Conservation (phyloP, 129 eudicot species). For the Artemisia tridentata region DNA sequence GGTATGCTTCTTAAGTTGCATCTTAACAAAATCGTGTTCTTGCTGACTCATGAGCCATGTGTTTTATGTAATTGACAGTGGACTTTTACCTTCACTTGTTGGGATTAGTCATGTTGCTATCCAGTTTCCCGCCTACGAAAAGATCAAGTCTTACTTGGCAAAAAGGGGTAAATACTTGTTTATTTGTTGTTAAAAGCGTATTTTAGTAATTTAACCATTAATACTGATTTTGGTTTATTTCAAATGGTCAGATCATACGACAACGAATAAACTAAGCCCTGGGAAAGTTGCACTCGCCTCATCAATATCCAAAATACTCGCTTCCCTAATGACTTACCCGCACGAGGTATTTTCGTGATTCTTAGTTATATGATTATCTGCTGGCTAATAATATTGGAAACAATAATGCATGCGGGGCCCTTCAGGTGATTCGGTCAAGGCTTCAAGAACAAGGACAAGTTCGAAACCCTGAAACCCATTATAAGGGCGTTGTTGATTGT, state of each 20-base stretch:
- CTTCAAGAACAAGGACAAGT: slow-evolving; percentile 88
- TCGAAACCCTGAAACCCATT: slow-evolving; percentile 41
- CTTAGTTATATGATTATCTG: too few relatives aligned
- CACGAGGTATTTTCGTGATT: slow-evolving; percentile 59
- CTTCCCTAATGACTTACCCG: slow-evolving; percentile 87
- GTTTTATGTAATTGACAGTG: slow-evolving; percentile 41
- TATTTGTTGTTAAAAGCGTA: slow-evolving; percentile 11
- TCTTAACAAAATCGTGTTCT: not conserved
- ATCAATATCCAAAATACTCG: slow-evolving; percentile 69
- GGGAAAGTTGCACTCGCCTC: slow-evolving; percentile 83
- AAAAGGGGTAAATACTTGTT: slow-evolving; percentile 48
- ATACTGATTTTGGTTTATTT: slow-evolving; percentile 35
- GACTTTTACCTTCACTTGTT: slow-evolving; percentile 90
- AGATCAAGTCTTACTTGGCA: slow-evolving; percentile 72
- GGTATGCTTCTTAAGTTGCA: slow-evolving; percentile 44
- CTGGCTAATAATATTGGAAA: not conserved
- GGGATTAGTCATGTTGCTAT: slow-evolving; percentile 95
- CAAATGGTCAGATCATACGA: slow-evolving; percentile 56
- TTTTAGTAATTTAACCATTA: slow-evolving; percentile 8
- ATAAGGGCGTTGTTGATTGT: slow-evolving; percentile 71
- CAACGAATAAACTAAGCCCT: slow-evolving; percentile 52
- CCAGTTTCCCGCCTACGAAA: slow-evolving; percentile 93
- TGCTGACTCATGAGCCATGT: not conserved
- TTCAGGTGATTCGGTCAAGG: slow-evolving; percentile 74
- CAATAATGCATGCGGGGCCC: not conserved